phyloP scores from a whole-genome alignment of 345 rosid genomes.

The Eucalyptus sp. region DNA sequence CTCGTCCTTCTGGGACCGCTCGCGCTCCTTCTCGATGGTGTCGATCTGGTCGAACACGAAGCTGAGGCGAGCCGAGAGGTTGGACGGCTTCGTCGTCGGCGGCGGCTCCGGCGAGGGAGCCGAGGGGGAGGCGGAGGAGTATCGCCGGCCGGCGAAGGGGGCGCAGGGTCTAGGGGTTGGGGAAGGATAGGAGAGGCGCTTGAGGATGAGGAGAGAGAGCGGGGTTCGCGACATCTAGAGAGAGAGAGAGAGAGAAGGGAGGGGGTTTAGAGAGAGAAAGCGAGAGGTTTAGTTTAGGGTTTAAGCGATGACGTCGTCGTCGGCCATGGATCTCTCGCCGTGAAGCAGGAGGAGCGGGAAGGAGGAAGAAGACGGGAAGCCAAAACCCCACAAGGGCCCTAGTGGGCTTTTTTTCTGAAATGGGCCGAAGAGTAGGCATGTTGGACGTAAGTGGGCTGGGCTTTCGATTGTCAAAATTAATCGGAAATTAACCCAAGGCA shows the following conservation, averaged over 20 bases:
- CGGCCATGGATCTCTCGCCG: neutral
- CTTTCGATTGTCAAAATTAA: neutral
- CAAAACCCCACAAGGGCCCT: neutral
- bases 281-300: neutral
- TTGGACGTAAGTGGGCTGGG: neutral
- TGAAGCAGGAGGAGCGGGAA: neutral
- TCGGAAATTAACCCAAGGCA: accelerated
- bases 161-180: neutral
- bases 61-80: conserved; percentile 87
- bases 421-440: neutral
- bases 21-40: conserved; percentile 63
- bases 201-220: neutral
- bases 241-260: neutral
- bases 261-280: neutral
- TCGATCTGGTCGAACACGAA: conserved; percentile 92
- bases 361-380: neutral
- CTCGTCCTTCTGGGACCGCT: conserved; percentile 40
- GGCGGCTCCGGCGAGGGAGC: conserved; percentile 4
- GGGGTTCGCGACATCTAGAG: neutral
- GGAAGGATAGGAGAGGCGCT: neutral
- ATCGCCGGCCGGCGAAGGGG: neutral
- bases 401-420: neutral
- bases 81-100: conserved; percentile 37
- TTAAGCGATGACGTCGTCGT: neutral
- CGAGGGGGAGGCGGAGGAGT: neutral